Evolutionary conservation across 192 early-diverging fungal species (phyloP), one percentile per base, ranked within the genome.

Genomic region (Diversispora epigaea): DNA sequence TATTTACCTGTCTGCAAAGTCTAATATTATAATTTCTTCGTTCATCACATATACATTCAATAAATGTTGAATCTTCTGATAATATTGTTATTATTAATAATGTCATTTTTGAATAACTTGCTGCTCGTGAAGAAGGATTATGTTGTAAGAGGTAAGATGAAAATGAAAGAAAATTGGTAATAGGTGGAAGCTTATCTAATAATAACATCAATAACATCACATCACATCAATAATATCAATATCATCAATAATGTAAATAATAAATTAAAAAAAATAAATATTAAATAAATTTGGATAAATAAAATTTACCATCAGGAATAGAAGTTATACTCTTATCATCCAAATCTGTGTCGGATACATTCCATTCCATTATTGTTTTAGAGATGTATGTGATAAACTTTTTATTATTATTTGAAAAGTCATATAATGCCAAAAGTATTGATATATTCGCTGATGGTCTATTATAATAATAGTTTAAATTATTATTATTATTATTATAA

Each of bases 61-160:
- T 77, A 40, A 81, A 54, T 10, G 76, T 44, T 6, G 68, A 22
- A n/a, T 88, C 82, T 71, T 88, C 86, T 0, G 73, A 71, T 17
- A 88, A 47, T 32, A 82, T 81, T 32, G 79, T 47, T 2, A 85
- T 41, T 54, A 79, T 83, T 14, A 86, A 76, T 57, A 88, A 61
- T 15, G 77, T 68, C 15, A 88, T 64, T 47, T 83, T 81, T 68
- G 81, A 80, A 79, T 88, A 88, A 5, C 77, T 77, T 19, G 76
- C 47, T 2, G 85, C 77, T 11, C 82, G 76, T 4, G 80, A 71
- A 19, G 77, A 81, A 1, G 81, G 77, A 49, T 85, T 86, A 47
- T 85, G 79, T 73, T 88, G 86, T 10, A 86, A 55, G 3, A 88
- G 46, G 43, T 86, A 88, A 1, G 86, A 86, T 0, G 80, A 44